These are phyloP conservation scores for Porogramme epimiltina DNA, from an alignment of 1,284 basidiomycete species.

Conservation along the genomic window DNA sequence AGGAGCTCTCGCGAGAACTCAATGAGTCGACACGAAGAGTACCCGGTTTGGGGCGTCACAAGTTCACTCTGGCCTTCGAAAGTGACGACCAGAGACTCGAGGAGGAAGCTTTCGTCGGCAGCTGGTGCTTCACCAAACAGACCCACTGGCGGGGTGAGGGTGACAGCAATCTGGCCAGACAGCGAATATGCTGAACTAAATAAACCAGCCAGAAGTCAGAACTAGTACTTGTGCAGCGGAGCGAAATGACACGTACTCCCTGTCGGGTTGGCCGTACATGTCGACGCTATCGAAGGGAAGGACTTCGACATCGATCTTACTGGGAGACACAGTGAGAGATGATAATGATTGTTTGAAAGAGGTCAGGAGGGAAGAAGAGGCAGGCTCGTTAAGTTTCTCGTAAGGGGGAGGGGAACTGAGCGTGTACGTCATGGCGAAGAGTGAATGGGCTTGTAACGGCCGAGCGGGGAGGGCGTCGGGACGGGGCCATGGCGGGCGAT, in stretches of 20 bases:
- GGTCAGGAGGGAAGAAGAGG: constrained; percentile 11
- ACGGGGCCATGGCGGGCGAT: constrained; percentile 7
- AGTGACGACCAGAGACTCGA: constrained; percentile 67
- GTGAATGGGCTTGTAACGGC: not conserved
- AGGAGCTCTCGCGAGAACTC: constrained; percentile 65
- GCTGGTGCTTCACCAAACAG: constrained; percentile 50
- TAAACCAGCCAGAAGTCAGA: constrained; percentile 4
- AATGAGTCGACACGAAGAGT: constrained; percentile 65
- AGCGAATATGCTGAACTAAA: constrained; percentile 70
- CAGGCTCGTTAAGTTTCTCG: constrained; percentile 2
- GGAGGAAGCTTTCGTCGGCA: constrained; percentile 49
- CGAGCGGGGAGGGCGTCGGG: constrained; percentile 8
- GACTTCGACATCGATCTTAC: constrained; percentile 19
- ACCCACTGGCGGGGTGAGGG: constrained; percentile 42
- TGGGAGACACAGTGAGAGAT: constrained; percentile 14
- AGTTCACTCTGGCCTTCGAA: constrained; percentile 81
- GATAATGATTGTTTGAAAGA: constrained; percentile 18
- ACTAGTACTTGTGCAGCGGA: not conserved
- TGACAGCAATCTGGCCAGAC: constrained; percentile 69
- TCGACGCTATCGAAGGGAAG: constrained; percentile 22
- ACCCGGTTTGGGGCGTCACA: constrained; percentile 57
- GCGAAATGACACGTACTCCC: constrained; percentile 48
- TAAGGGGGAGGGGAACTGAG: constrained; percentile 7
- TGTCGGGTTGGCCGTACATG: constrained; percentile 69
- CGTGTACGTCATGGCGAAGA: constrained; percentile 12